Evolutionary conservation across 129 eudicot species (phyloP).

Genomic region (Sambucus nigra): DNA sequence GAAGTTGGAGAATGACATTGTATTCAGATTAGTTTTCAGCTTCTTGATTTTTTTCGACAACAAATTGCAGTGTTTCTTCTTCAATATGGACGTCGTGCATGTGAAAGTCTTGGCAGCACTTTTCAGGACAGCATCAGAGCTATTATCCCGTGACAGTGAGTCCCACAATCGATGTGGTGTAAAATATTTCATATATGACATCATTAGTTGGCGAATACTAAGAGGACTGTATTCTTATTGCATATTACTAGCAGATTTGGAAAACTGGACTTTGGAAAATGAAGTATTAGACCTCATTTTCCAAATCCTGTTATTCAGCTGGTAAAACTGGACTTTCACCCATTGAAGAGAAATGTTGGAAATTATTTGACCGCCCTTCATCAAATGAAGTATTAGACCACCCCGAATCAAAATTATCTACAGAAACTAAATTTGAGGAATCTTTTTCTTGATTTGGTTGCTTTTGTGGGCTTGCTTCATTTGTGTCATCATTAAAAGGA

Average conservation of each 20-base stretch:
- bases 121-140: constrained; percentile 76
- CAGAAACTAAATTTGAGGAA: constrained; percentile 30
- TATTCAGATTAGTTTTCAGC: constrained; percentile 27
- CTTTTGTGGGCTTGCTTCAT: constrained; percentile 16
- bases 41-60: constrained; percentile 61
- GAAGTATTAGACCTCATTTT: constrained; percentile 75
- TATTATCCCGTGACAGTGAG: constrained; percentile 55
- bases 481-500: constrained; percentile 17
- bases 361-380: too few relatives aligned
- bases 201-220: constrained; percentile 75
- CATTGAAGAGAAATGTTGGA: too few relatives aligned
- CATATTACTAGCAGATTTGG: constrained; percentile 62
- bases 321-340: constrained; percentile 21
- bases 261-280: constrained; percentile 85
- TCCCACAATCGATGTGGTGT: constrained; percentile 84
- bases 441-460: constrained; percentile 18
- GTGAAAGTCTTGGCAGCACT: constrained; percentile 77
- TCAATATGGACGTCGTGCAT: constrained; percentile 67
- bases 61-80: constrained; percentile 60
- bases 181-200: constrained; percentile 41
- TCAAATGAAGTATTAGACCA: constrained; percentile 18
- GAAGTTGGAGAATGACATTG: constrained; percentile 41
- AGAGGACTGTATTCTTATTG: constrained; percentile 87
- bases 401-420: constrained; percentile 27
- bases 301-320: constrained; percentile 32